Evolutionary conservation across 2,329 filamentous ascomycete species (phyloP).

Genomic region (Phoma sp.): DNA sequence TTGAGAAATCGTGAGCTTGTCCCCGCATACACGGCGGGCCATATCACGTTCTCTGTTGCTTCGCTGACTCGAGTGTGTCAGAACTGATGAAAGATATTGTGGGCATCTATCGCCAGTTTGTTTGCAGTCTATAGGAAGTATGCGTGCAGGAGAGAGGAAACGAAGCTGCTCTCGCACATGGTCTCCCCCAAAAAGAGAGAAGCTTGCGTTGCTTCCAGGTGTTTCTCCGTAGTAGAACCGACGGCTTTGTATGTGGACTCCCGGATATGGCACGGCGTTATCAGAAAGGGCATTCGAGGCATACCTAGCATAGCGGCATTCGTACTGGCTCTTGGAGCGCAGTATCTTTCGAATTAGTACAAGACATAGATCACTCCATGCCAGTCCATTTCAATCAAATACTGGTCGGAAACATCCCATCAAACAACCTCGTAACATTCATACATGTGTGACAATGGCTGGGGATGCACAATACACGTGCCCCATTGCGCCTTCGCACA

Average conservation of each 20-base stretch:
- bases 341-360: background rate
- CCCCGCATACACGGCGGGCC: background rate
- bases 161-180: constrained; percentile 5
- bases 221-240: background rate
- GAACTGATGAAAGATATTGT: background rate
- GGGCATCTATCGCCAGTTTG: background rate
- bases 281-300: background rate
- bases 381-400: background rate
- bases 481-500: constrained; percentile 7
- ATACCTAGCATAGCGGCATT: constrained; percentile 1
- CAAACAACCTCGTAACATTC: background rate
- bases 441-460: background rate
- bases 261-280: background rate
- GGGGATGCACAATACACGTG: constrained; percentile 5
- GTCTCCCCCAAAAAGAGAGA: constrained; percentile 7
- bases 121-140: background rate
- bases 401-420: background rate
- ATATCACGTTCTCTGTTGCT: background rate
- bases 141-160: background rate
- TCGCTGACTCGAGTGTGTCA: background rate
- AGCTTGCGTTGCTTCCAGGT: background rate
- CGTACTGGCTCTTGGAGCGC: background rate
- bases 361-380: background rate
- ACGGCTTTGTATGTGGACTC: background rate
- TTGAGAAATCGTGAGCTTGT: constrained; percentile 35